These are phyloP conservation scores for Euphorbia corollata DNA, from an alignment of 441 rosid species.

Conservation along the genomic window DNA sequence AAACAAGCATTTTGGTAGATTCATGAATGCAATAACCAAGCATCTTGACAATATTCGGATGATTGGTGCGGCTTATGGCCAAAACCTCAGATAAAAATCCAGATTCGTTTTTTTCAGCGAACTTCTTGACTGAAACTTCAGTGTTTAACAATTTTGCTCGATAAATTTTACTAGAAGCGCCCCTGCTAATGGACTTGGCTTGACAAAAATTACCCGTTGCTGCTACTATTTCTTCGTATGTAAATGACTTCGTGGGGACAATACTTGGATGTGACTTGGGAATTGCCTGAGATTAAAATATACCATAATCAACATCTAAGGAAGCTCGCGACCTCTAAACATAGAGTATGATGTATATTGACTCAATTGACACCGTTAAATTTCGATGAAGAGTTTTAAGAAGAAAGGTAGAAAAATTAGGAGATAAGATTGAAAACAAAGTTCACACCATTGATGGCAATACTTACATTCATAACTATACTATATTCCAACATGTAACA, in stretches of 20 bases:
- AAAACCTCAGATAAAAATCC: neutral
- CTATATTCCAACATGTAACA: no score
- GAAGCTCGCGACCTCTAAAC: no score
- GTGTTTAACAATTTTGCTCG: neutral
- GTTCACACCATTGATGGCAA: no score
- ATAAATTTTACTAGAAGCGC: neutral
- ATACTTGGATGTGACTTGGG: neutral
- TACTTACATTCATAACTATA: no score
- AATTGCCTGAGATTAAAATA: no score
- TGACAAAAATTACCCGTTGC: neutral
- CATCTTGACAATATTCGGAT: neutral
- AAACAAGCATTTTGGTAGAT: neutral
- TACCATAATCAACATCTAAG: no score
- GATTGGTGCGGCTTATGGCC: slow-evolving; percentile 4
- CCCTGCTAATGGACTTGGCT: neutral
- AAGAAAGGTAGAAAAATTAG: no score
- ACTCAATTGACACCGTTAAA: no score
- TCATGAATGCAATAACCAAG: neutral
- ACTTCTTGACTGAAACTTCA: neutral
- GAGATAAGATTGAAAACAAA: no score
- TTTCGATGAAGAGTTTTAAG: no score
- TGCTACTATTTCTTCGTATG: neutral
- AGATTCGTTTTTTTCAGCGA: neutral
- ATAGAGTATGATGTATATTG: no score
- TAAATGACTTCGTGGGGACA: neutral